Base-by-base conservation (phyloP, 345 rosid genomes). In the Citrus unshiu region DNA sequence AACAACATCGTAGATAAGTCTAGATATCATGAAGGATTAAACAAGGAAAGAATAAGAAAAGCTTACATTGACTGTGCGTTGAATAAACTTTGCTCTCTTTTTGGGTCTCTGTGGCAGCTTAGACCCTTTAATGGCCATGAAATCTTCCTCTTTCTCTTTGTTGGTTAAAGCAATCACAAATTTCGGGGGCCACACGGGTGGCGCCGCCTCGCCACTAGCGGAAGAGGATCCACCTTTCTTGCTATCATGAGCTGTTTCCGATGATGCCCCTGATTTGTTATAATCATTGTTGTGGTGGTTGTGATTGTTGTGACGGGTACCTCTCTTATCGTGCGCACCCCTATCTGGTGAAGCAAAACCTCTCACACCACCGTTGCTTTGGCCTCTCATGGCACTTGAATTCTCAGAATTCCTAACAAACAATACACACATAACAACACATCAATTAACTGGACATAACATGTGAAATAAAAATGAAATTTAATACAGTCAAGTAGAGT, bases 91-190 rank as follows among this genome's bases (percentile, higher is more conserved):
- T 65, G 96, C 89, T 77, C 96, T 74, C 81, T 92, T 92, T 78
- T 89, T 92, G 37, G 96, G 96, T 83, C 96, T 83, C 69, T 92
- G 96, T 24, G 96, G 96, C 27, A 88, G 86, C 78, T 89, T 92
- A 6, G 96, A 90, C 7, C 96, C 96, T 79, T 92, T 92, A 76
- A 92, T 81, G 39, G 84, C 88, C 83, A 89, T 29, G 88, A 92
- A 92, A 80, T 92, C 96, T 76, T 92, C 96, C 70, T 92, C 96
- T 72, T 92, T 92, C 88, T 92, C 96, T 83, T 92, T 92, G 80
- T 90, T 90, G 12, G 96, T 90, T 71, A 92, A 80, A 68, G 90
- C 90, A 83, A 92, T 90, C 87, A 84, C 87, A 83, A 92, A 90
- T 70, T 90, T 92, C 4, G 93, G 93, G 27, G 95, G 95, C 95